Evolutionary conservation across 306 rosid genomes (phyloP).

Genomic region (Quercus cerris): DNA sequence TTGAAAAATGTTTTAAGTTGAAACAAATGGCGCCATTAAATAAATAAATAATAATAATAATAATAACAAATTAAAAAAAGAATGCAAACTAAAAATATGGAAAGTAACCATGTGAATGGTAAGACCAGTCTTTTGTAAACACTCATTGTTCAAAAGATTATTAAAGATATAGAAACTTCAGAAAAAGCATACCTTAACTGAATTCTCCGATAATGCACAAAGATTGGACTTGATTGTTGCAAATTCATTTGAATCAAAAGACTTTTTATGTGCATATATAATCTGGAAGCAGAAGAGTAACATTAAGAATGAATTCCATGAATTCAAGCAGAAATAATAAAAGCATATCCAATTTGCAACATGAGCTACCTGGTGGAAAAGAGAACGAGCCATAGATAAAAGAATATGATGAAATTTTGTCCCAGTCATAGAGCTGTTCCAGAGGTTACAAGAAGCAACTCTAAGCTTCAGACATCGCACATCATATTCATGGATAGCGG

Average conservation of each 20-base stretch:
- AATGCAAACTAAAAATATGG: not conserved
- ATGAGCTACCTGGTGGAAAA: conserved; percentile 74
- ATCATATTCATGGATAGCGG: conserved; percentile 48
- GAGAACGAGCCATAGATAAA: conserved; percentile 55
- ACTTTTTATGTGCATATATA: conserved; percentile 62
- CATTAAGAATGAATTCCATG: conserved; percentile 12
- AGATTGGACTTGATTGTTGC: conserved; percentile 43
- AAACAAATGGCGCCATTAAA: too few relatives aligned
- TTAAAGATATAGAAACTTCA: not conserved
- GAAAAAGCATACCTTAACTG: conserved; percentile 34
- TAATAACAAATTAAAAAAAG: too few relatives aligned
- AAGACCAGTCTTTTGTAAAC: not conserved
- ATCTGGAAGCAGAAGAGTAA: conserved; percentile 44
- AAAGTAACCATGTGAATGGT: not conserved
- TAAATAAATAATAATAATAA: too few relatives aligned
- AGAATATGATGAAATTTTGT: conserved; percentile 44
- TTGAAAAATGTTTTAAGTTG: too few relatives aligned
- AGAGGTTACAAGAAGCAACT: conserved; percentile 57
- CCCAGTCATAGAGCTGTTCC: conserved; percentile 57
- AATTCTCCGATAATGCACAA: conserved; percentile 31
- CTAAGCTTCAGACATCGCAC: conserved; percentile 58
- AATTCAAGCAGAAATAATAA: not conserved
- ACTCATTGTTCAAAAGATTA: not conserved
- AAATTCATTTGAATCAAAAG: conserved; percentile 56
- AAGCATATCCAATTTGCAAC: not conserved